Evolutionary conservation across 2,329 filamentous ascomycete genomes (phyloP).

Genomic region (Colletotrichum sp.): DNA sequence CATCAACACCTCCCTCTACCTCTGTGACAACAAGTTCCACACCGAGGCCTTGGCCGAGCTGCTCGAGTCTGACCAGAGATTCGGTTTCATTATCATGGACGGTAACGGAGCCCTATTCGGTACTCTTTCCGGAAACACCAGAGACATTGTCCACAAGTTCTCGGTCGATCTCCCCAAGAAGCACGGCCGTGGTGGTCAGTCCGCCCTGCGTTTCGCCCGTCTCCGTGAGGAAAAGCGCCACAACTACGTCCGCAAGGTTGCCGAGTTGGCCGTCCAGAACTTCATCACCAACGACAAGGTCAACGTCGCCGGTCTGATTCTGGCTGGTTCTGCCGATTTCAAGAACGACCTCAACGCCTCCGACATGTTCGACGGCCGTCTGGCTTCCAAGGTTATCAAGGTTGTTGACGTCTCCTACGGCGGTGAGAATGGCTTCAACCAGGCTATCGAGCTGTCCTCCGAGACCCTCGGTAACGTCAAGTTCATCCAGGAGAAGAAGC

Average conservation of each 20-base stretch:
- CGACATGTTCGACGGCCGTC: constrained; percentile 93
- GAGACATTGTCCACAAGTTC: constrained; percentile 97
- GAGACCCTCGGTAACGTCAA: constrained; percentile 99
- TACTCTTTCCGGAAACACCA: constrained; percentile 95
- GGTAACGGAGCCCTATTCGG: constrained; percentile 98
- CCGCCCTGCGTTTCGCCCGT: constrained; percentile 98
- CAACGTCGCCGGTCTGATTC: constrained; percentile 93
- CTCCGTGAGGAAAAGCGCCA: constrained; percentile 99
- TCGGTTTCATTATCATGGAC: constrained; percentile 99
- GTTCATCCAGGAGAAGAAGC: constrained; percentile 99
- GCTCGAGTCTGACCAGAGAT: constrained; percentile 98
- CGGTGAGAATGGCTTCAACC: constrained; percentile 99
- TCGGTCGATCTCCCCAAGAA: constrained; percentile 99
- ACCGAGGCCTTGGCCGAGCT: constrained; percentile 96
- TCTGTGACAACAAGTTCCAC: constrained; percentile 99
- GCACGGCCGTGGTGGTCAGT: constrained; percentile 99
- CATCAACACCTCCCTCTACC: constrained; percentile 98
- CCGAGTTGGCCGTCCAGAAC: constrained; percentile 97
- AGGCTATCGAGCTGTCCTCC: constrained; percentile 92
- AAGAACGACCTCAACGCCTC: constrained; percentile 99
- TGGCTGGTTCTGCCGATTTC: constrained; percentile 98
- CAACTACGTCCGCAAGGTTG: constrained; percentile 99
- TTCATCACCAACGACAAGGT: constrained; percentile 99
- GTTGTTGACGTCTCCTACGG: constrained; percentile 99
- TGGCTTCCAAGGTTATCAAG: constrained; percentile 97